phyloP scores from a whole-genome alignment of 495 filamentous ascomycete genomes.

The Penicillium riverlandense region DNA sequence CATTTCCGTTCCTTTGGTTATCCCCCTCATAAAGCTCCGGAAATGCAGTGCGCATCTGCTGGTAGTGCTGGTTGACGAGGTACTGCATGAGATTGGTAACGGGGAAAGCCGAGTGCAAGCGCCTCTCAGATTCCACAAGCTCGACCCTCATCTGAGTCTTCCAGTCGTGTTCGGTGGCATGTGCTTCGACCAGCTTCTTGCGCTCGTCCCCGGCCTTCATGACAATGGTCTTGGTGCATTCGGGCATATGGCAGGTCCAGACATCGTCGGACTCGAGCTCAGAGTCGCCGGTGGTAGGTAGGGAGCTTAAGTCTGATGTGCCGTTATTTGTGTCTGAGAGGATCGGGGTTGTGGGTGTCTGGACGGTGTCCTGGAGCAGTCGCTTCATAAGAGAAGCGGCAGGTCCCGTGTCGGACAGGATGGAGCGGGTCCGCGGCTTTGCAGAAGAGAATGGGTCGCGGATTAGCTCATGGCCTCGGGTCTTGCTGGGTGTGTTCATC shows the following conservation, averaged over 20 bases:
- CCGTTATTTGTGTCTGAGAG: conserved; percentile 14
- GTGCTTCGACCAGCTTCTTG: conserved; percentile 53
- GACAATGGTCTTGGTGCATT: conserved; percentile 56
- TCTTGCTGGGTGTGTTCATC: conserved; percentile 40
- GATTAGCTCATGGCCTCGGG: conserved; percentile 32
- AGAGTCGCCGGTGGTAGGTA: conserved; percentile 7
- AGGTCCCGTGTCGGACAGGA: conserved; percentile 23
- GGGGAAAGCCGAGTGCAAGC: conserved; percentile 29
- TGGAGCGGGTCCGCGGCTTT: conserved; percentile 26
- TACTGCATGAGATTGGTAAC: conserved; percentile 35
- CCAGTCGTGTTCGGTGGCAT: conserved; percentile 60
- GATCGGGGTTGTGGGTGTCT: conserved; percentile 3
- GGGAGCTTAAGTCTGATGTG: conserved; percentile 30
- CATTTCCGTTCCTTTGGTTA: conserved; percentile 2
- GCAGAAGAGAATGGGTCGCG: conserved; percentile 35
- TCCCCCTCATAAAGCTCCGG: conserved; percentile 12
- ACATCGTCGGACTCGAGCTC: conserved; percentile 45
- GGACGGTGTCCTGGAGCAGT: conserved; percentile 26
- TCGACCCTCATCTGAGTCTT: conserved; percentile 53
- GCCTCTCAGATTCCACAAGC: conserved; percentile 43
- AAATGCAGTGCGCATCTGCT: conserved; percentile 19
- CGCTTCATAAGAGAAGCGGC: conserved; percentile 27
- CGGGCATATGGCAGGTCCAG: conserved; percentile 65
- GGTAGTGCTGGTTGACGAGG: conserved; percentile 14
- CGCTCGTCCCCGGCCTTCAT: conserved; percentile 49